These are phyloP conservation scores for Coemansia sp. DNA, from an alignment of 192 early-diverging fungal species.

Conservation along the genomic window DNA sequence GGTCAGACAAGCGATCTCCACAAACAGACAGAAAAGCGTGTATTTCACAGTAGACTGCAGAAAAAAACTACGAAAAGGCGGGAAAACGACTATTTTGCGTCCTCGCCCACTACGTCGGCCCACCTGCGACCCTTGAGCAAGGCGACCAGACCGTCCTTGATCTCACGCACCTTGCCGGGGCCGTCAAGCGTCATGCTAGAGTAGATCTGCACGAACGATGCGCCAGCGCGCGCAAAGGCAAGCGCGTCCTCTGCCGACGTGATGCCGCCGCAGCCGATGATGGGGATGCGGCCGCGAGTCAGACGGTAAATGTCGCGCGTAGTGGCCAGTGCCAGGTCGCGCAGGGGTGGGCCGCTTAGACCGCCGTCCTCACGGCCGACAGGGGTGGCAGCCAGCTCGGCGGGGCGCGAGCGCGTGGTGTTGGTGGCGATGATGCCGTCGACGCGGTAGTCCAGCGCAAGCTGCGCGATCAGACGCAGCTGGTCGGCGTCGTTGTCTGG, in stretches of 20 bases:
- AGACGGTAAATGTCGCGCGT: slow-evolving; percentile 73
- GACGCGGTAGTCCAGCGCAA: slow-evolving; percentile 66
- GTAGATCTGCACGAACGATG: slow-evolving; percentile 80
- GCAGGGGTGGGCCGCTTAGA: slow-evolving; percentile 76
- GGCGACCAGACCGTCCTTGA: slow-evolving; percentile 74
- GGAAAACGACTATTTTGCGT: slow-evolving; percentile 18
- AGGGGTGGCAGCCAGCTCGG: slow-evolving; percentile 50
- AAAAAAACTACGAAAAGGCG: background rate
- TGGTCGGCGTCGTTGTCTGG: slow-evolving; percentile 78
- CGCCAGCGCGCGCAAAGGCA: slow-evolving; percentile 79
- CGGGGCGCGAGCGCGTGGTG: slow-evolving; percentile 80
- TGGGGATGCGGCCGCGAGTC: slow-evolving; percentile 71
- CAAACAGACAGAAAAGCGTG: background rate
- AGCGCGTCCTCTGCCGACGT: slow-evolving; percentile 72
- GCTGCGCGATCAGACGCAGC: slow-evolving; percentile 76
- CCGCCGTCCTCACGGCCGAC: slow-evolving; percentile 70
- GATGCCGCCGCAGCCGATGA: slow-evolving; percentile 91
- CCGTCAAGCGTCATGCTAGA: slow-evolving; percentile 75
- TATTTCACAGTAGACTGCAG: background rate
- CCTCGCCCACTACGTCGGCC: slow-evolving; percentile 57
- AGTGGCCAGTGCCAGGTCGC: slow-evolving; percentile 69
- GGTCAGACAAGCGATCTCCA: background rate
- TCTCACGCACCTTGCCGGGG: slow-evolving; percentile 71
- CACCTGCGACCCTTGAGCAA: slow-evolving; percentile 74
- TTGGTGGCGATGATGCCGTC: slow-evolving; percentile 90